Percentiles rank a stretch among this genome's conserved stretches.
phyloP scores from a whole-genome alignment of 1,284 basidiomycete genomes.

The Anthracocystis setariae region DNA sequence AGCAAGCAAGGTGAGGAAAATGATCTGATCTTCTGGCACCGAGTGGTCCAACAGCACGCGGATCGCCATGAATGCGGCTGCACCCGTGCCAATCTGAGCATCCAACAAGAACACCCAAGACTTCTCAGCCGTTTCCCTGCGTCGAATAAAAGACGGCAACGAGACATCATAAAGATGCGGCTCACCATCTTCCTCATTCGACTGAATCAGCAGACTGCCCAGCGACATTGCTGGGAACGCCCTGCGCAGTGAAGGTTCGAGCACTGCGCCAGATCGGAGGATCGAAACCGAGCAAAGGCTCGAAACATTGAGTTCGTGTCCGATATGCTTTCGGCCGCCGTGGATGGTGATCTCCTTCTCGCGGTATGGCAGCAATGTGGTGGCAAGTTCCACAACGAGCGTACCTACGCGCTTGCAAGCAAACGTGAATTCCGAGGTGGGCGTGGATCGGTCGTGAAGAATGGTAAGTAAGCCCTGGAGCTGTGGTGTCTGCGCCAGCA shows the following conservation, averaged over 20 bases:
- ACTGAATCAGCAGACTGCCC: slow-evolving; percentile 88
- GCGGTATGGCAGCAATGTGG: slow-evolving; percentile 81
- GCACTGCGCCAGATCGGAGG: slow-evolving; percentile 85
- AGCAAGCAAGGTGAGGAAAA: slow-evolving; percentile 81
- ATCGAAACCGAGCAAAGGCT: slow-evolving; percentile 83
- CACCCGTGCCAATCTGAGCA: slow-evolving; percentile 94
- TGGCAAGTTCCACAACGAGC: slow-evolving; percentile 83
- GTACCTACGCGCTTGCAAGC: slow-evolving; percentile 86
- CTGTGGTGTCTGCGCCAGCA: slow-evolving; percentile 84
- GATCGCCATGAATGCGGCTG: slow-evolving; percentile 94
- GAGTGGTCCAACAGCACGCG: slow-evolving; percentile 95
- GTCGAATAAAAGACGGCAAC: slow-evolving; percentile 74
- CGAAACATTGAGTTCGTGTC: slow-evolving; percentile 76
- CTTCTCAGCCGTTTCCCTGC: slow-evolving; percentile 70
- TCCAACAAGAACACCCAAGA: slow-evolving; percentile 91
- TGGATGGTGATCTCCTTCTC: slow-evolving; percentile 72
- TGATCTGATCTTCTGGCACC: slow-evolving; percentile 77
- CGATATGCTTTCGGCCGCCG: slow-evolving; percentile 77
- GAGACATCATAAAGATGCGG: slow-evolving; percentile 84
- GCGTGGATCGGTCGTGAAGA: slow-evolving; percentile 77
- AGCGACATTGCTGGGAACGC: slow-evolving; percentile 87
- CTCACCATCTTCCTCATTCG: slow-evolving; percentile 84
- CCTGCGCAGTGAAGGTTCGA: slow-evolving; percentile 87
- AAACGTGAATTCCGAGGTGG: slow-evolving; percentile 81
- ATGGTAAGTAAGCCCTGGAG: slow-evolving; percentile 77